Conservation (phyloP, 2,329 filamentous ascomycete species). For the Zarea fungicola region DNA sequence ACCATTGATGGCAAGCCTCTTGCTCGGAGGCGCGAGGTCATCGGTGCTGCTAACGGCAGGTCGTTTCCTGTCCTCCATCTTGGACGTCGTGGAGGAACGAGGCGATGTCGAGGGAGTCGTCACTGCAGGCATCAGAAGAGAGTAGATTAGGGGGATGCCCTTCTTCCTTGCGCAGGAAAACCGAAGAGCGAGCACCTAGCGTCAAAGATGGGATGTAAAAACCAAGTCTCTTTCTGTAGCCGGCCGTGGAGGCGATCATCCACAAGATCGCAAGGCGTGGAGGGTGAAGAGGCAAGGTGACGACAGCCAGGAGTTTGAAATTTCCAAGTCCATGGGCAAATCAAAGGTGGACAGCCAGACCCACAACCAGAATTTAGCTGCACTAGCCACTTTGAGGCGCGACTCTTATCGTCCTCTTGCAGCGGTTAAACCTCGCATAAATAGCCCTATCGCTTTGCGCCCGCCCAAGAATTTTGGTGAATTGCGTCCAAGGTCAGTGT, state of each 20-base stretch:
- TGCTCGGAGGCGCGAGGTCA: constrained; percentile 81
- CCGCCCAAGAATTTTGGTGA: constrained; percentile 25
- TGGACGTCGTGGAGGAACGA: constrained; percentile 77
- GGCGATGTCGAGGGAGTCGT: constrained; percentile 64
- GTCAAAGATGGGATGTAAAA: constrained; percentile 24
- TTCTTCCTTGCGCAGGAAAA: constrained; percentile 25
- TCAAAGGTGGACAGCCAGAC: constrained; percentile 30
- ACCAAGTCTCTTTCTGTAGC: constrained; percentile 30
- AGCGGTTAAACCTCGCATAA: constrained; percentile 30
- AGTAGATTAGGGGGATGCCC: constrained; percentile 24
- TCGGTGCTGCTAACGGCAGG: constrained; percentile 74
- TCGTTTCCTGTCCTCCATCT: constrained; percentile 99
- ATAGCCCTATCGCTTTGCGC: constrained; percentile 15
- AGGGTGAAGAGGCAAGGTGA: constrained; percentile 30
- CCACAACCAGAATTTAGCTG: constrained; percentile 28
- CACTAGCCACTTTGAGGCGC: constrained; percentile 27
- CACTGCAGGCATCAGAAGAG: constrained; percentile 77
- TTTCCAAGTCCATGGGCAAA: constrained; percentile 41
- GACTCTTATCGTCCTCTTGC: constrained; percentile 26
- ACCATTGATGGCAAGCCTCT: constrained; percentile 88
- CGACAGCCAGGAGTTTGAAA: constrained; percentile 37
- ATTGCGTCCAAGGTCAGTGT: constrained; percentile 14
- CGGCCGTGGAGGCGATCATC: constrained; percentile 30
- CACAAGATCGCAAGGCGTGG: constrained; percentile 27
- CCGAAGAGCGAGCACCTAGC: constrained; percentile 24